These are phyloP conservation scores for Auriscalpium microsporum DNA, from an alignment of 768 basidiomycete species.

Conservation along the genomic window DNA sequence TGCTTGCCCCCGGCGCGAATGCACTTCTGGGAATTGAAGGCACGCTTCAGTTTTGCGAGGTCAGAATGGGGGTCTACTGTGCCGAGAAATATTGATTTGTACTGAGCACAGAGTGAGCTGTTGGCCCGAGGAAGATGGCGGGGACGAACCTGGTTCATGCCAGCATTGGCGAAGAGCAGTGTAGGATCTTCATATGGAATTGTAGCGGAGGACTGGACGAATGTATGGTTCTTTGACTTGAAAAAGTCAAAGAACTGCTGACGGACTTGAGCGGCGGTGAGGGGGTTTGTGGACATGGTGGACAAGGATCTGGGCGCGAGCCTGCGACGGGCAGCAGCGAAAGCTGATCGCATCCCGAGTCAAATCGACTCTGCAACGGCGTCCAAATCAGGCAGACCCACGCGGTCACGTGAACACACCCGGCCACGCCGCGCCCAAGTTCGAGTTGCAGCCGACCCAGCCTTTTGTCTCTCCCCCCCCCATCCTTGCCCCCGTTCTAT, in stretches of 20 bases:
- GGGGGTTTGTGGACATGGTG: slow-evolving; percentile 4
- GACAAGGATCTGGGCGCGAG: slow-evolving; percentile 1
- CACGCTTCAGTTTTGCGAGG: slow-evolving; percentile 83
- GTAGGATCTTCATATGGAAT: slow-evolving; percentile 98
- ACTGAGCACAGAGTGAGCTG: slow-evolving; percentile 38
- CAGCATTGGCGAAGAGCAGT: slow-evolving; percentile 95
- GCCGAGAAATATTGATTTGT: slow-evolving; percentile 96
- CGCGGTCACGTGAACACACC: slow-evolving; percentile 5
- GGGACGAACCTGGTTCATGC: slow-evolving; percentile 76
- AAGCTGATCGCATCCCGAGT: not conserved
- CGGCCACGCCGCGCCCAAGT: not conserved
- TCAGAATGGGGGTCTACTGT: slow-evolving; percentile 94
- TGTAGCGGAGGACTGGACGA: slow-evolving; percentile 84
- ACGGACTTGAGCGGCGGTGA: slow-evolving; percentile 39
- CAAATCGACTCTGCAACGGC: not conserved
- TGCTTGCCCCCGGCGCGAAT: slow-evolving; percentile 99
- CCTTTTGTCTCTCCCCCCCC: not conserved
- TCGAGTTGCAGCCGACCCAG: not conserved
- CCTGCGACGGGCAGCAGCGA: not conserved
- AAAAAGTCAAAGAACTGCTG: slow-evolving; percentile 91
- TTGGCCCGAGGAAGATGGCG: not conserved
- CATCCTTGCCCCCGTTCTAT: slow-evolving; percentile 1
- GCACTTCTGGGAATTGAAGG: slow-evolving; percentile 96
- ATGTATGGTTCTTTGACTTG: slow-evolving; percentile 68
- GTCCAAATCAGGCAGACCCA: not conserved